These are phyloP conservation scores for Crotalaria pallida DNA, from an alignment of 306 rosid genomes.

Conservation along the genomic window DNA sequence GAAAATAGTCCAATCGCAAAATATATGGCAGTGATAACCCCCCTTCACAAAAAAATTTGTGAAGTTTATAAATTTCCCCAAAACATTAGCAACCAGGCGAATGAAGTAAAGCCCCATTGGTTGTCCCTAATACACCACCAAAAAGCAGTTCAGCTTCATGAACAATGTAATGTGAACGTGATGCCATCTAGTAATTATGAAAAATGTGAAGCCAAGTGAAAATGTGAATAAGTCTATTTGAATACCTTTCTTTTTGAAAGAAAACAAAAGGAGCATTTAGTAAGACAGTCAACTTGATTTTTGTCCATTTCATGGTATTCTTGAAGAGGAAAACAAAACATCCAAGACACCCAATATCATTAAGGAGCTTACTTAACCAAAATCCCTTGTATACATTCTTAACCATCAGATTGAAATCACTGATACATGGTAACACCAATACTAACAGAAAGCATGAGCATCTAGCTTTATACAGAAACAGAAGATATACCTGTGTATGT, in stretches of 20 bases:
- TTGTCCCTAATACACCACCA: not conserved
- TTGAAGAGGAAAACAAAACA: not conserved
- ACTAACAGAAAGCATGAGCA: not conserved
- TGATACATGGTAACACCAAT: not conserved
- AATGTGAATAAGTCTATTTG: too few species aligned
- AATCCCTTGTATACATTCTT: not conserved
- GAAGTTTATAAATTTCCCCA: not conserved
- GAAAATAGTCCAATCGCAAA: constrained; percentile 12
- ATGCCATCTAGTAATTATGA: too few species aligned
- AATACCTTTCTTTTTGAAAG: not conserved
- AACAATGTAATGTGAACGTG: too few species aligned
- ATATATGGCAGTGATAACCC: not conserved
- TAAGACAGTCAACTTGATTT: not conserved
- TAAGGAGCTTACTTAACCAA: constrained; percentile 1
- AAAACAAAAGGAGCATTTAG: not conserved
- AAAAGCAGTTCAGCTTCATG: not conserved
- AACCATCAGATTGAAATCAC: not conserved
- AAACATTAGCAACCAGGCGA: not conserved
- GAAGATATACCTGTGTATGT: constrained; percentile 76
- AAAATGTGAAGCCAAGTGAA: constrained; percentile 4
- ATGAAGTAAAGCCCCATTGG: not conserved
- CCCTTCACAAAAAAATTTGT: not conserved
- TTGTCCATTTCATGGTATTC: not conserved
- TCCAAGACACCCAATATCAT: not conserved
- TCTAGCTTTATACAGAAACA: not conserved